These are phyloP conservation scores for Peronospora destructor DNA, from an alignment of 352 stramenopile species.

Conservation along the genomic window DNA sequence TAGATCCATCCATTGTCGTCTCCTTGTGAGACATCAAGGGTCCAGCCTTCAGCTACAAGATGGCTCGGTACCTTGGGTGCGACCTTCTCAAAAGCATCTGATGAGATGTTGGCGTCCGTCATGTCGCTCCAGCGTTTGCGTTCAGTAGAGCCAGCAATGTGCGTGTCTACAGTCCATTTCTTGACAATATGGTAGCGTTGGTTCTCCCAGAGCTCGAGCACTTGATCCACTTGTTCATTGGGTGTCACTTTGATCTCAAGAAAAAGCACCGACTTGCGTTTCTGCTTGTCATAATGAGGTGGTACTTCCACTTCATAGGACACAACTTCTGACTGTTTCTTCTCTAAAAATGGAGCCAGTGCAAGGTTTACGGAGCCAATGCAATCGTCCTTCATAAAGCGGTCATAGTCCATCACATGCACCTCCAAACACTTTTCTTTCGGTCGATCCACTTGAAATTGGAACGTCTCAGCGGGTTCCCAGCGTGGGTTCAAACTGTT, in stretches of 20 bases:
- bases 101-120: conserved; percentile 51
- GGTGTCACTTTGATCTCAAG: conserved; percentile 51
- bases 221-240: conserved; percentile 47
- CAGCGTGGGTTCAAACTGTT: conserved; percentile 49
- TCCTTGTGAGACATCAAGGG: conserved; percentile 64
- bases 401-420: conserved; percentile 60
- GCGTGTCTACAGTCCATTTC: conserved; percentile 63
- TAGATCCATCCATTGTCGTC: conserved; percentile 85
- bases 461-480: conserved; percentile 49
- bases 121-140: conserved; percentile 67
- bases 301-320: conserved; percentile 53
- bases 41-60: conserved; percentile 63
- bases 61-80: conserved; percentile 52
- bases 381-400: conserved; percentile 50
- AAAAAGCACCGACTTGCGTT: conserved; percentile 49
- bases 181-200: conserved; percentile 72
- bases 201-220: conserved; percentile 82
- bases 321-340: conserved; percentile 38
- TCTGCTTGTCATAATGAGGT: conserved; percentile 49
- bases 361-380: conserved; percentile 45
- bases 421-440: conserved; percentile 52
- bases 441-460: conserved; percentile 57
- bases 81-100: conserved; percentile 59
- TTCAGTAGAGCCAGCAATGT: conserved; percentile 45
- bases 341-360: conserved; percentile 47